Conservation (phyloP, 805 yeast genomes). For the Zygosaccharomyces lentus region DNA sequence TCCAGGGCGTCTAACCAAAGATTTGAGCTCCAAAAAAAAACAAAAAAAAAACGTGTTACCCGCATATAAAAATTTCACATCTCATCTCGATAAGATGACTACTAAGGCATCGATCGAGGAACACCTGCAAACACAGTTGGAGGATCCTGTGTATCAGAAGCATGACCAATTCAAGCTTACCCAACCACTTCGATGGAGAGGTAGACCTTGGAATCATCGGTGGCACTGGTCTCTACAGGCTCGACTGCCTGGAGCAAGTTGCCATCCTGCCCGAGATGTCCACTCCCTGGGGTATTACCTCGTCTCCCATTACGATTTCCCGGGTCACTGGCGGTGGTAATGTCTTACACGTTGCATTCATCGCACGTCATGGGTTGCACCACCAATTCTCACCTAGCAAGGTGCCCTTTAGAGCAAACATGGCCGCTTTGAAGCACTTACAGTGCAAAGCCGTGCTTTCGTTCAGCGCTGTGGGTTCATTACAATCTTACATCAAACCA, state of each 20-base stretch:
- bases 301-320: constrained; percentile 90
- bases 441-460: constrained; percentile 89
- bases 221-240: constrained; percentile 94
- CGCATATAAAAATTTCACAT: neutral
- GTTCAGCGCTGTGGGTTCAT: constrained; percentile 93
- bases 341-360: constrained; percentile 76
- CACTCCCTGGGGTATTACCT: constrained; percentile 98
- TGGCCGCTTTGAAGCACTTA: constrained; percentile 85
- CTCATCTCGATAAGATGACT: neutral
- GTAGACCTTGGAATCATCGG: constrained; percentile 89
- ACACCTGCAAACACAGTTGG: neutral
- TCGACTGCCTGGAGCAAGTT: constrained; percentile 77
- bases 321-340: constrained; percentile 43
- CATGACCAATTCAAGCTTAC: constrained; percentile 28
- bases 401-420: constrained; percentile 91
- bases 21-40: no score
- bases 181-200: constrained; percentile 24
- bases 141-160: neutral
- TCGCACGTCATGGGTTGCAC: constrained; percentile 90
- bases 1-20: no score
- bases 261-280: constrained; percentile 68
- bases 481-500: constrained; percentile 83
- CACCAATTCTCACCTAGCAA: constrained; percentile 88
- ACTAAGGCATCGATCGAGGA: neutral
- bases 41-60: neutral